Evolutionary conservation across 192 early-diverging fungal genomes (phyloP), one percentile per base, ranked within the genome.

Genomic region (Rhizoclosmatium globosum): DNA sequence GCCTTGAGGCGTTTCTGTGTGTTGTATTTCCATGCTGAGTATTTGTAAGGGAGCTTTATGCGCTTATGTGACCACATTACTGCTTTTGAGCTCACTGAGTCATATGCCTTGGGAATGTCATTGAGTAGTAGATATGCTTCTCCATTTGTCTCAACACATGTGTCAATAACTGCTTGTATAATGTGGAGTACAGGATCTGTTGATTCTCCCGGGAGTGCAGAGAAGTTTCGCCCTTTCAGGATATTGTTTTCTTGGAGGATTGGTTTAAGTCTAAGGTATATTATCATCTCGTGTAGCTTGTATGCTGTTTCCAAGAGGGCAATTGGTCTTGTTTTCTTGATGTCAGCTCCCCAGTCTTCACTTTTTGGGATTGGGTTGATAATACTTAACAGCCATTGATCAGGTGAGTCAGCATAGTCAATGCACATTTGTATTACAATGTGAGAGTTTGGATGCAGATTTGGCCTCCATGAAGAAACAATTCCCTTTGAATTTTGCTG

Each of bases 11-110:
- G 19, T 23, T 39, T 64, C 31, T 64, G 62, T 64, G 62, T 64
- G 62, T 64, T n/a, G 11, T n/a, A 56, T 56, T 56, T 56, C 53
- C 53, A 56, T 56, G 53, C 53, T 56, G 53, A 56, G 53, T 56
- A 56, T 56, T 56, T 56, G 53, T 56, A 56, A n/a, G 53, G 53
- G 0, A 56, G 19, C 19, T 64, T 64, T 0, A 64, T 64, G 11
- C 62, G 11, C 9, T 23, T 64, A 39, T 64, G 38, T 9, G 17
- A n/a, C 31, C 62, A 0, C 62, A 64, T 64, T 0, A 64, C 62
- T 23, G 62, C 62, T 31, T n/a, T 56, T 56, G 53, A n/a, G 53
- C 53, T n/a, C 0, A 56, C 53, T 9, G 11, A 15, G 53, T 56
- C 53, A 23, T n/a, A 64, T 64, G 62, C 62, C 31, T 64, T 64